phyloP scores from a whole-genome alignment of 768 basidiomycete genomes.

The Tulasnella sp. region DNA sequence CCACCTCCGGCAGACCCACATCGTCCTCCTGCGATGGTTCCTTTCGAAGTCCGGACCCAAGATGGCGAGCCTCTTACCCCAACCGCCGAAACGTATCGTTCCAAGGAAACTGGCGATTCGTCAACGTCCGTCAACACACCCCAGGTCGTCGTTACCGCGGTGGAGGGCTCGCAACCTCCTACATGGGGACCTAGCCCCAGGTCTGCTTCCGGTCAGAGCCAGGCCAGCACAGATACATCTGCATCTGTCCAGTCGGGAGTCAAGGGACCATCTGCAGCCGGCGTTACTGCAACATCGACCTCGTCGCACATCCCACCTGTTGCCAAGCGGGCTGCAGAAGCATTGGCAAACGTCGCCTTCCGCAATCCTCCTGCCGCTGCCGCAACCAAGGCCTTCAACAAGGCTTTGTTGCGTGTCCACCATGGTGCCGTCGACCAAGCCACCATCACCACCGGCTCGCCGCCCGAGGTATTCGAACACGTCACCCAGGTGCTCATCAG shows the following conservation, averaged over 20 bases:
- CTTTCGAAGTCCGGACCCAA: conserved; percentile 4
- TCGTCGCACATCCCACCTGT: background rate
- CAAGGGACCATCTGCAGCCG: background rate
- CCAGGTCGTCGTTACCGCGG: conserved; percentile 25
- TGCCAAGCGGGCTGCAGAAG: conserved; percentile 13
- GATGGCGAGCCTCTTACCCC: conserved; percentile 26
- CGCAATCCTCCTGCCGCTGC: conserved; percentile 29
- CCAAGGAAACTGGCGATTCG: conserved; percentile 7
- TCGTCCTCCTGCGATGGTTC: background rate
- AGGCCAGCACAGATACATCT: conserved; percentile 21
- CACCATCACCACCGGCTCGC: conserved; percentile 77
- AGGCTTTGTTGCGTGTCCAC: conserved; percentile 62
- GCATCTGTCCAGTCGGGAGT: background rate
- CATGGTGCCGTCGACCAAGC: conserved; percentile 89
- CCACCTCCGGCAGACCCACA: background rate
- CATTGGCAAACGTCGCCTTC: conserved; percentile 24
- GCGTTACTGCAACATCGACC: background rate
- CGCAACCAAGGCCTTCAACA: conserved; percentile 19
- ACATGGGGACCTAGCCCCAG: conserved; percentile 12
- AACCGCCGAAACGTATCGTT: conserved; percentile 20
- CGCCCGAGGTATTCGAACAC: conserved; percentile 84
- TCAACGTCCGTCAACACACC: conserved; percentile 3
- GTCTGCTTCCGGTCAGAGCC: conserved; percentile 20
- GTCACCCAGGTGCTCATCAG: conserved; percentile 71
- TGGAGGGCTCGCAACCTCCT: conserved; percentile 17